Base-by-base conservation (phyloP, 257 asterid species). In the Lithospermum erythrorhizon region DNA sequence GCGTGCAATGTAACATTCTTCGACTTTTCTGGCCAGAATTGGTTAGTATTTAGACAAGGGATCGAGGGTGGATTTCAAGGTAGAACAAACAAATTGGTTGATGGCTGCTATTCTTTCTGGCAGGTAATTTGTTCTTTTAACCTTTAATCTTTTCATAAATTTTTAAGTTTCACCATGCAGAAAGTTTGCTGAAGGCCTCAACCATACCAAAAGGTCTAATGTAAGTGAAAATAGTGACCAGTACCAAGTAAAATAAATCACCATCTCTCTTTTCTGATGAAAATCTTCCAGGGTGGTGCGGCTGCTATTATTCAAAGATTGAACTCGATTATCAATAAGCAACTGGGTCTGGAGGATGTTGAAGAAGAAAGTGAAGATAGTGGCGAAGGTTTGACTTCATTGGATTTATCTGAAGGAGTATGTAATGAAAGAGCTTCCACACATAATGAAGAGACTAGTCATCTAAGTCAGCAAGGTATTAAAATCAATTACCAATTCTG, bases 31-130 rank as follows among this genome's bases (percentile, higher is more conserved):
- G 79, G 18, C 65, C 85, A 93, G 99, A 83, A 93, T 63, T 93
- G 99, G 97, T 72, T 93, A 76, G 95, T 81, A 54, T 89, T 84
- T 70, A 84, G 87, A 79, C 99, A 93, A 86, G 99, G 99, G 52
- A 66, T 83, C 63, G 99, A 93, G 74, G 89, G 89, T 65, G 99
- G 99, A 66, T 89, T 93, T 77, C 99, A 93, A 78, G 99, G 99
- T 54, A 84, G 99, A 79, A 84, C 97, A 71, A 93, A 93, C 73
- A 93, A 93, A 75, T 70, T 93, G 80, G 99, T 93, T 27, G 99
- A 93, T 58, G 99, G 97, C 55, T 93, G 99, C 84, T 93, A 93
- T 78, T 93, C 99, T 37, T 93, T 89, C 76, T 93, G 99, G 99
- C 99, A 93, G 97, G 99, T 84, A 65, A 77, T 45, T 55, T 60